phyloP scores from a whole-genome alignment of 495 filamentous ascomycete species.

The Aspergillus sparsus region DNA sequence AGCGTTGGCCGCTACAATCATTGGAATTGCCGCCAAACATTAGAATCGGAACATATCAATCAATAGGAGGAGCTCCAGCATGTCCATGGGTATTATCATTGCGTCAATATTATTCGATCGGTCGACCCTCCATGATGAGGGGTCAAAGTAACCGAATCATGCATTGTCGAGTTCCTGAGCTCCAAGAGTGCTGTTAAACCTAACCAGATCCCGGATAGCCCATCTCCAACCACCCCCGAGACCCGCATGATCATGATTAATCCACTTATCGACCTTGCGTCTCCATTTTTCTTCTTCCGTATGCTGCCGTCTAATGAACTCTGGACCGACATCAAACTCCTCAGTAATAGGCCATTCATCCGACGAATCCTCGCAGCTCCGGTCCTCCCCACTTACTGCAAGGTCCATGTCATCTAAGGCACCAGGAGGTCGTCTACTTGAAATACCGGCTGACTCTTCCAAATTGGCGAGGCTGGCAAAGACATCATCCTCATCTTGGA shows the following conservation, averaged over 20 bases:
- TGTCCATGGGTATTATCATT: slow-evolving; percentile 23
- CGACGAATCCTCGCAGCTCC: slow-evolving; percentile 48
- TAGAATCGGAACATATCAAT: slow-evolving; percentile 13
- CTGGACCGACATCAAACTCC: slow-evolving; percentile 96
- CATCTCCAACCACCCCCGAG: slow-evolving; percentile 54
- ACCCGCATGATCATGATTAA: slow-evolving; percentile 46
- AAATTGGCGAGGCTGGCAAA: slow-evolving; percentile 76
- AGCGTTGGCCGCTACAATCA: neutral
- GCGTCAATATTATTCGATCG: slow-evolving; percentile 9
- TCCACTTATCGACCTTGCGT: slow-evolving; percentile 79
- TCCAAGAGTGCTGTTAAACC: slow-evolving; percentile 28
- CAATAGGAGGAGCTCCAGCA: slow-evolving; percentile 16
- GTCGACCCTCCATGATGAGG: neutral
- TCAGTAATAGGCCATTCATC: slow-evolving; percentile 87
- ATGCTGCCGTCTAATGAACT: slow-evolving; percentile 83
- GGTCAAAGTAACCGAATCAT: slow-evolving; percentile 14
- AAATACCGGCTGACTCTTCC: slow-evolving; percentile 58
- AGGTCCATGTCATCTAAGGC: slow-evolving; percentile 36
- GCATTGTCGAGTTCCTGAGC: slow-evolving; percentile 20
- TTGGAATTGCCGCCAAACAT: slow-evolving; percentile 15
- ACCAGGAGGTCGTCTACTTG: slow-evolving; percentile 29
- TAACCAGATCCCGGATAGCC: slow-evolving; percentile 53
- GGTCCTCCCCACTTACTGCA: slow-evolving; percentile 52
- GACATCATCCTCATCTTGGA: slow-evolving; percentile 66
- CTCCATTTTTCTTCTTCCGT: slow-evolving; percentile 93